Conservation (phyloP, 345 rosid genomes). For the Bruguiera sexangula region DNA sequence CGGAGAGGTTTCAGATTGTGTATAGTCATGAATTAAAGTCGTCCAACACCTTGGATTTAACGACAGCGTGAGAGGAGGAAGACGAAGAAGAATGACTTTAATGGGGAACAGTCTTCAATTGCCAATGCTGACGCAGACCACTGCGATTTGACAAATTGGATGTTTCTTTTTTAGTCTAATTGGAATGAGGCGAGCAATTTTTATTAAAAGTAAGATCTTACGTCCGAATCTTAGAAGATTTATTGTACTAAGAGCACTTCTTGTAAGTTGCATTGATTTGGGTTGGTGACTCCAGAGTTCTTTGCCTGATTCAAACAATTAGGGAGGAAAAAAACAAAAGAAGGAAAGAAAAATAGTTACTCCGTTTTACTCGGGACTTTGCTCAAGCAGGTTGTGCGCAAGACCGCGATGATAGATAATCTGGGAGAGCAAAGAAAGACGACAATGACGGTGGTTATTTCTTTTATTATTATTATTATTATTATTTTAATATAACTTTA, state of each 20-base stretch:
- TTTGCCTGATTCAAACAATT: not conserved
- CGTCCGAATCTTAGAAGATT: too few relatives aligned
- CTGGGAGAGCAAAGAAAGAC: too few relatives aligned
- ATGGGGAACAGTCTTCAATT: conserved; percentile 11
- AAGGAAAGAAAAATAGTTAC: too few relatives aligned
- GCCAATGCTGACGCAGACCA: conserved; percentile 6
- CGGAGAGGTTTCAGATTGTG: conserved; percentile 36
- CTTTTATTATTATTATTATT: too few relatives aligned
- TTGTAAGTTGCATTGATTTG: conserved; percentile 10
- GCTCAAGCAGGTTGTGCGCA: too few relatives aligned
- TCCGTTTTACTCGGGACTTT: too few relatives aligned
- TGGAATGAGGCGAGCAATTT: too few relatives aligned
- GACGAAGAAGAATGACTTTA: conserved; percentile 15
- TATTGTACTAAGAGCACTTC: conserved; percentile 13
- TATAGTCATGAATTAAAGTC: conserved; percentile 87
- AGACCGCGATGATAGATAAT: too few relatives aligned
- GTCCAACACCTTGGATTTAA: conserved; percentile 52
- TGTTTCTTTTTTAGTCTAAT: conserved; percentile 27
- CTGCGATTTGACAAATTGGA: conserved; percentile 26
- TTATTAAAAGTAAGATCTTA: conserved; percentile 18
- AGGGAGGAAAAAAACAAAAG: too few relatives aligned
- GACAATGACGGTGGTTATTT: too few relatives aligned
- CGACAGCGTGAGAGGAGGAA: conserved; percentile 23
- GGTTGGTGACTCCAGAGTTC: conserved; percentile 2
- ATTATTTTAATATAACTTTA: too few relatives aligned